Evolutionary conservation across 441 rosid genomes (phyloP), one percentile per base, ranked within the genome.

Genomic region (Erodium texanum): DNA sequence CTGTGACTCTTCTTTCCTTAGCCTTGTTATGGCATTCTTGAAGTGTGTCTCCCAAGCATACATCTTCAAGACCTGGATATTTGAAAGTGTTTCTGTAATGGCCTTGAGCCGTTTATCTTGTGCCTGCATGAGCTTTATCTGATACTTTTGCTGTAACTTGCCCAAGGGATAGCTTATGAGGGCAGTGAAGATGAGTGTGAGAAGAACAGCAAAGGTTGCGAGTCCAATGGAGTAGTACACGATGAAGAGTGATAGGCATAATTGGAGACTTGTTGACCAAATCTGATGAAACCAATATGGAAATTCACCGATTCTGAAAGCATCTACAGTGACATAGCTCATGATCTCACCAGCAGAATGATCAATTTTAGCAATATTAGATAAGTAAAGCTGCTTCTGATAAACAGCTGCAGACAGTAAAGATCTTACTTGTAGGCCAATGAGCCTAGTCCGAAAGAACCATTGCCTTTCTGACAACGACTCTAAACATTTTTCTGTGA

Each of bases 21-120:
- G 32, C 15, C 14, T 15, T 34, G 76, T 81, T 1, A 84, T 75
- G 3, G 75, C 75, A 18, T 80, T 77, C 74, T 76, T 80, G 75
- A 85, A 85, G 74, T 81, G 82, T 2, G 65, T 72, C 63, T 87
- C 92, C 92, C 92, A 87, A 7, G 93, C 93, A 78, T 84, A 79
- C 68, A 82, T 56, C 76, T 87, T 87, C 79, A 87, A 58, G 19
- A 85, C 73, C 71, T 82, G 85, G 85, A 83, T 83, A 48, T 85
- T 82, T 2, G 68, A 70, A 10, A 87, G 84, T 1, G 82, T 76
- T 74, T 87, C 92, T 0, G 77, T 14, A 0, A 74, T 70, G 7
- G 78, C 82, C 79, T 77, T 79, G 36, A 87, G 67, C 70, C 82
- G 73, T 48, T 29, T 70, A 61, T 79, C 86, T 71, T 84, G 87